Base-by-base conservation (phyloP, 2,329 filamentous ascomycete genomes). In the Monilinia polystroma region DNA sequence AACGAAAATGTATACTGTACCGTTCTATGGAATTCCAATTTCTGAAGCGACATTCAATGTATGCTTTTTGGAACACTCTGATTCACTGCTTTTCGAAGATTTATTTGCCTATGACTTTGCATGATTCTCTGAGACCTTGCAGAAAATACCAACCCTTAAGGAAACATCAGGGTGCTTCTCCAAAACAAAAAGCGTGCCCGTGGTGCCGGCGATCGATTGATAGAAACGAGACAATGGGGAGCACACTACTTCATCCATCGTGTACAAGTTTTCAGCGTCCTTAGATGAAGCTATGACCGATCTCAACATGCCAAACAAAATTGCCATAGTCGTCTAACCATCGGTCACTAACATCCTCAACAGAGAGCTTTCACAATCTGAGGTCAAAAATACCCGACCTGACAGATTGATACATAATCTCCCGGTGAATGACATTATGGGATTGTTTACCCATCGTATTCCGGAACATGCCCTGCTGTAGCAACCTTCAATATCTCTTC, bases 401-500 rank as follows among this genome's bases (percentile, higher is more conserved):
- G 32, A 38, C 14, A 51, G 47, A 7, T 11, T 12, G 16, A 12
- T 38, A 16, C n/a, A 35, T 2, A 16, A 7, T 23, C 16, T 38
- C 12, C 29, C 26, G 16, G 51, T 51, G 16, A 18, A 51, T 18
- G 3, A 11, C 29, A 11, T 4, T 12, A 16, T 26, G 8, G 11
- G 14, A 38, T 2, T 26, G 14, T 51, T 65, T 26, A 66, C 16
- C 26, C 35, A 52, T 43, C 47, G 35, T 55, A 49, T 35, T 5
- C 29, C 20, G 55, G 14, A 32, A 23, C 43, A 69, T 98, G 95
- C 0, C 95, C 95, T 57, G 91, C 91, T 51, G 87, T 95, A 4
- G 95, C 93, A 70, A 96, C 88, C 55, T 82, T 80, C 60, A 97
- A 76, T 71, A 98, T 98, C 66, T 94, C 89, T 45, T 86, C 82